phyloP scores from a whole-genome alignment of 768 basidiomycete species.

The Suillus variegatus region DNA sequence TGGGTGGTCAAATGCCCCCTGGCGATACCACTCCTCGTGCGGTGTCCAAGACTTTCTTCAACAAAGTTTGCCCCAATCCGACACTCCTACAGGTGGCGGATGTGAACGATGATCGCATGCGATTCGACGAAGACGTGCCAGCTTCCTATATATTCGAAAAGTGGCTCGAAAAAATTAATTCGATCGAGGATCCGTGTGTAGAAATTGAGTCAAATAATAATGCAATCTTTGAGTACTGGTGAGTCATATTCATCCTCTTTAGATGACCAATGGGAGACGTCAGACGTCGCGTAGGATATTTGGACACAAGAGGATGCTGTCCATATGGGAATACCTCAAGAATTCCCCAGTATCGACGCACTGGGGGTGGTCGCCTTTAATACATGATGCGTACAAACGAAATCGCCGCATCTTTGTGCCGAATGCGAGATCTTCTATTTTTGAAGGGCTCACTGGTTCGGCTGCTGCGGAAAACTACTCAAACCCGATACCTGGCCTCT shows the following conservation, averaged over 20 bases:
- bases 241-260: slow-evolving; percentile 7
- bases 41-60: slow-evolving; percentile 38
- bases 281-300: slow-evolving; percentile 29
- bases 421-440: neutral
- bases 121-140: slow-evolving; percentile 25
- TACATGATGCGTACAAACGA: slow-evolving; percentile 31
- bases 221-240: slow-evolving; percentile 41
- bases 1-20: slow-evolving; percentile 38
- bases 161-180: slow-evolving; percentile 39
- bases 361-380: slow-evolving; percentile 40
- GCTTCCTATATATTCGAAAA: slow-evolving; percentile 34
- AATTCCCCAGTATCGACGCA: slow-evolving; percentile 35
- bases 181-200: slow-evolving; percentile 41
- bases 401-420: slow-evolving; percentile 32
- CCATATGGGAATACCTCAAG: slow-evolving; percentile 35
- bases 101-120: slow-evolving; percentile 30
- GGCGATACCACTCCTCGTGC: slow-evolving; percentile 35
- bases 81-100: slow-evolving; percentile 32
- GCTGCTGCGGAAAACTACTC: slow-evolving; percentile 12
- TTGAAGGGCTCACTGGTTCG: neutral
- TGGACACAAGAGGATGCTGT: slow-evolving; percentile 34
- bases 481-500: slow-evolving; percentile 36
- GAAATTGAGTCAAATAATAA: slow-evolving; percentile 28
- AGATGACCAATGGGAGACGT: neutral
- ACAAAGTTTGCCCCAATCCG: slow-evolving; percentile 41